Evolutionary conservation across 2,329 filamentous ascomycete genomes (phyloP).

Genomic region (Cyanodermella asteris): DNA sequence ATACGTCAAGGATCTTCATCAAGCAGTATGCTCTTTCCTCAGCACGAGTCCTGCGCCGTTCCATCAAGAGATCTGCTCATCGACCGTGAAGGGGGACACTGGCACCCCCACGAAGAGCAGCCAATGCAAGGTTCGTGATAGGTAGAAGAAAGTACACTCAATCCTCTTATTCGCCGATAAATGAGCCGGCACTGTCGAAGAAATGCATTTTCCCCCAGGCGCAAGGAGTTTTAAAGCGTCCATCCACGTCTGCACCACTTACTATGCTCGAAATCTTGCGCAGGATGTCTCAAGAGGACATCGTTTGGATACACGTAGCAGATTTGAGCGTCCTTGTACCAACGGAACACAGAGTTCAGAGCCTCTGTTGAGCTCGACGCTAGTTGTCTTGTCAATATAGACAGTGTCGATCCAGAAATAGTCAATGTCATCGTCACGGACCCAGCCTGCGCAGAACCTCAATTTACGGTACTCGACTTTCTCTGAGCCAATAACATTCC

Average conservation of each 20-base stretch:
- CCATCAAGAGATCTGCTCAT: no score
- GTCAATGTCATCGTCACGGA: not conserved
- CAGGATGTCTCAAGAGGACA: no score
- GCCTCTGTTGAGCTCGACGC: slow-evolving; percentile 9
- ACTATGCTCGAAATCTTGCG: no score
- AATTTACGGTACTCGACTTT: slow-evolving; percentile 1
- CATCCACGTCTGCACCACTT: no score
- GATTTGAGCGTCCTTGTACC: slow-evolving; percentile 7
- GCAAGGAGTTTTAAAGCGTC: no score
- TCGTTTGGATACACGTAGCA: slow-evolving; percentile 9
- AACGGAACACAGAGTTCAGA: slow-evolving; percentile 9
- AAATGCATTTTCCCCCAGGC: no score
- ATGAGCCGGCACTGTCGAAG: no score
- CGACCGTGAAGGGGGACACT: no score
- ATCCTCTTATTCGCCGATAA: no score
- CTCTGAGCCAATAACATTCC: not conserved
- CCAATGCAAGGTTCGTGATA: no score
- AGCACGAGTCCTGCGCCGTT: slow-evolving; percentile 1
- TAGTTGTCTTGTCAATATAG: slow-evolving; percentile 10
- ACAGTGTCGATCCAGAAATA: slow-evolving; percentile 9
- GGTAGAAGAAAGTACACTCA: no score
- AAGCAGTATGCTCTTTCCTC: slow-evolving; percentile 4
- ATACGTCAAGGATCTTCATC: slow-evolving; percentile 1
- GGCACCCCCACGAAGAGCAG: no score
- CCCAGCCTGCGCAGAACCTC: slow-evolving; percentile 1